A percentile compares a stretch with the other conserved stretches of the same genome.
Evolutionary conservation across 768 basidiomycete genomes (phyloP).

Genomic region (Kwoniella dejecticola): DNA sequence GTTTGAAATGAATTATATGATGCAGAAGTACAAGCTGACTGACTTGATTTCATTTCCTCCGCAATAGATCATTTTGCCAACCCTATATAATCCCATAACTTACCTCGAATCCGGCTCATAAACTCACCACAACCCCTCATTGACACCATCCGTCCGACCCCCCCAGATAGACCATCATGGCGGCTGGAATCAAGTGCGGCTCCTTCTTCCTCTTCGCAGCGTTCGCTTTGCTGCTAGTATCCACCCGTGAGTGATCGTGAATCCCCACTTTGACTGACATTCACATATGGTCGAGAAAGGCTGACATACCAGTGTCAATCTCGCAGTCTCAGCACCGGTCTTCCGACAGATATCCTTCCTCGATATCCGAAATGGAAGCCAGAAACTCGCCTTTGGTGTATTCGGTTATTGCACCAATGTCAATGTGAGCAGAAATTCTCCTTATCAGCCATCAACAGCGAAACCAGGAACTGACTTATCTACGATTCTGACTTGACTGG

Average conservation of each 20-base stretch:
- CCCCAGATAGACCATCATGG: no score
- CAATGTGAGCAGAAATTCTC: constrained; percentile 14
- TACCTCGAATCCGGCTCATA: no score
- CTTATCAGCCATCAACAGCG: not conserved
- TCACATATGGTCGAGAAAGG: no score
- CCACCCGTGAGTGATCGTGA: constrained; percentile 36
- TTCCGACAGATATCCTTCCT: constrained; percentile 41
- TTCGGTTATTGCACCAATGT: constrained; percentile 44
- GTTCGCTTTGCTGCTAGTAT: constrained; percentile 34
- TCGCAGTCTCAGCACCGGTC: constrained; percentile 39
- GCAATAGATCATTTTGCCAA: no score
- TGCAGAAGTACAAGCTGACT: no score
- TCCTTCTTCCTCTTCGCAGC: constrained; percentile 46
- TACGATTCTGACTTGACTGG: no score
- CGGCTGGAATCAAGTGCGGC: constrained; percentile 31
- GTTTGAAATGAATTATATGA: no score
- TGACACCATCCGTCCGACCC: no score
- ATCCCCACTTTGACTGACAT: not conserved
- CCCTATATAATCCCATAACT: not conserved
- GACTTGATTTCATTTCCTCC: no score
- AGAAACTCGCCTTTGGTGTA: constrained; percentile 31
- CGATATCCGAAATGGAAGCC: constrained; percentile 19
- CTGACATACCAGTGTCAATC: no score
- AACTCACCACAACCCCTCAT: no score
- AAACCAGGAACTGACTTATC: no score